A percentile compares a stretch with the other conserved stretches of the same genome.
These are phyloP conservation scores for Neurospora hispaniola DNA, from an alignment of 495 filamentous ascomycete species.

Conservation along the genomic window DNA sequence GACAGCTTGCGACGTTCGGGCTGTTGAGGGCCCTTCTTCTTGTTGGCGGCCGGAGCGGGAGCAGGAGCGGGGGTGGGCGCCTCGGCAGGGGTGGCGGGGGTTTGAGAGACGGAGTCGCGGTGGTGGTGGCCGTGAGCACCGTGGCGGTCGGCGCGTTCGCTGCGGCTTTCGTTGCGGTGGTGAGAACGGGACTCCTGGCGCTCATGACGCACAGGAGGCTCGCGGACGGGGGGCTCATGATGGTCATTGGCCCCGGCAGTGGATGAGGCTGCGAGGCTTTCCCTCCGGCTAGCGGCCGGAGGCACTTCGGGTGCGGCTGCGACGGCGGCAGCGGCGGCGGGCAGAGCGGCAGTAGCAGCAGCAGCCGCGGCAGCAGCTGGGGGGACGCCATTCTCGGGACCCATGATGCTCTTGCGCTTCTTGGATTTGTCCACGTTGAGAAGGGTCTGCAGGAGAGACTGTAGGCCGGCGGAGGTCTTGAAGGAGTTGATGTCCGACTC, in stretches of 20 bases:
- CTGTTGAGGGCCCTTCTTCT: slow-evolving; percentile 45
- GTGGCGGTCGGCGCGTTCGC: neutral
- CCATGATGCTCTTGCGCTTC: slow-evolving; percentile 56
- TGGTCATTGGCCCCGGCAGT: neutral
- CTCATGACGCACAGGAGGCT: neutral
- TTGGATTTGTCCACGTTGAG: slow-evolving; percentile 73
- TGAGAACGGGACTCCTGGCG: neutral
- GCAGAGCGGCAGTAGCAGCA: slow-evolving; percentile 4
- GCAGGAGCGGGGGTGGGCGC: slow-evolving; percentile 16
- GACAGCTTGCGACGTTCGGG: slow-evolving; percentile 58
- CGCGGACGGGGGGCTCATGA: slow-evolving; percentile 2
- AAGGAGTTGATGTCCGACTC: slow-evolving; percentile 60
- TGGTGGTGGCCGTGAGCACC: slow-evolving; percentile 10
- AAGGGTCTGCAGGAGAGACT: slow-evolving; percentile 69
- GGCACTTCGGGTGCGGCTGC: slow-evolving; percentile 23
- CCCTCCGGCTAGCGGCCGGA: slow-evolving; percentile 32
- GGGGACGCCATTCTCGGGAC: slow-evolving; percentile 33
- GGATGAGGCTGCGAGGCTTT: slow-evolving; percentile 36
- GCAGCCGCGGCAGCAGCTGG: slow-evolving; percentile 20
- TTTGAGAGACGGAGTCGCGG: slow-evolving; percentile 41
- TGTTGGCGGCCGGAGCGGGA: slow-evolving; percentile 24
- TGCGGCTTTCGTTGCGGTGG: neutral
- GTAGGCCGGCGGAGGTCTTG: slow-evolving; percentile 66
- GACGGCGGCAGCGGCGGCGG: slow-evolving; percentile 20
- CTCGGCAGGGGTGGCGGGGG: slow-evolving; percentile 23